Conservation (phyloP, 148 eudicot species). For the Fagopyrum homotropicum region DNA sequence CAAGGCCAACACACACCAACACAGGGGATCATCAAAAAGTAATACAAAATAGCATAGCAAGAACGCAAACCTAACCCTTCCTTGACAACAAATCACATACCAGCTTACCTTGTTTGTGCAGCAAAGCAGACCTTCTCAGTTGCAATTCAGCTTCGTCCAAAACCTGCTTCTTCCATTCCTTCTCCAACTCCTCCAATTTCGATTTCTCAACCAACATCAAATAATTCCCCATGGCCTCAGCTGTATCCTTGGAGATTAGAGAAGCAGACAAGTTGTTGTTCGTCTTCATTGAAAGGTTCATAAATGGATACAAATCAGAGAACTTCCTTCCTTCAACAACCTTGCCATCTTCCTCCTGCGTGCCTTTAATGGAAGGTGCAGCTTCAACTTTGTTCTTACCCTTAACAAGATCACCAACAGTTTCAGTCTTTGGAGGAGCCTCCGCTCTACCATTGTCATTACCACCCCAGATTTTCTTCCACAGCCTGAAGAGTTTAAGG, state of each 20-base stretch:
- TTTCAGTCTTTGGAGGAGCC: background rate
- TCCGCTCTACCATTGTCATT: conserved; percentile 14
- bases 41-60: background rate
- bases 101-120: conserved; percentile 33
- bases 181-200: conserved; percentile 32
- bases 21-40: background rate
- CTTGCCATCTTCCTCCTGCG: background rate
- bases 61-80: background rate
- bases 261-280: background rate
- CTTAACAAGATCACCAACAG: background rate
- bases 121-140: conserved; percentile 22
- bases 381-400: background rate
- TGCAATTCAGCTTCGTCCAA: conserved; percentile 26
- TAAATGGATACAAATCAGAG: conserved; percentile 17
- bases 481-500: conserved; percentile 26
- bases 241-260: background rate
- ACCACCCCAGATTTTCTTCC: conserved; percentile 46
- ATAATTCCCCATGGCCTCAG: background rate
- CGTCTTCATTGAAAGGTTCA: background rate
- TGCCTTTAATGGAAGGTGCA: no score
- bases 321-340: conserved; percentile 2
- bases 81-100: background rate
- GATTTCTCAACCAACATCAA: conserved; percentile 7
- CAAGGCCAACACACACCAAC: background rate
- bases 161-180: conserved; percentile 29